Evolutionary conservation across 345 rosid species (phyloP).

Genomic region (Eucalyptus curtisii): DNA sequence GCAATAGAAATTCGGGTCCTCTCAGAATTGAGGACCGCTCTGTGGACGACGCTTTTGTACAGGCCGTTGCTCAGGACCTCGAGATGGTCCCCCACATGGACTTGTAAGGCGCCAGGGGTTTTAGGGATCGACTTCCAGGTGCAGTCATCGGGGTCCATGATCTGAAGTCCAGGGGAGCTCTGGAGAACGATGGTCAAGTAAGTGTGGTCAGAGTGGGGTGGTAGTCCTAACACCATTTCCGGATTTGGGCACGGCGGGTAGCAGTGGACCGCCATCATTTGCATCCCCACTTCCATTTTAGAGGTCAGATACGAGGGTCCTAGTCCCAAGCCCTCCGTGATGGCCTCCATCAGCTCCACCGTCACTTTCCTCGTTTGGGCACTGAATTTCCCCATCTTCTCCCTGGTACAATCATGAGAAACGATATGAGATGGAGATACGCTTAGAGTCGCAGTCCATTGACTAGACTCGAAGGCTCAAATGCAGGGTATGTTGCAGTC

Average conservation of each 20-base stretch:
- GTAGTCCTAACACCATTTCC: conserved; percentile 26
- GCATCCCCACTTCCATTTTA: conserved; percentile 41
- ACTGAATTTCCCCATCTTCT: conserved; percentile 42
- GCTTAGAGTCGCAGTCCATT: background rate
- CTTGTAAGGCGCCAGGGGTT: conserved; percentile 42
- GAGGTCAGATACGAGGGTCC: conserved; percentile 21
- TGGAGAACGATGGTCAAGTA: conserved; percentile 47
- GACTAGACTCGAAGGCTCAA: background rate
- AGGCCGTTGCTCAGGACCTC: conserved; percentile 65
- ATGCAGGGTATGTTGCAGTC: background rate
- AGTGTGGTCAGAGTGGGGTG: conserved; percentile 61
- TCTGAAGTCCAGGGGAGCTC: conserved; percentile 42
- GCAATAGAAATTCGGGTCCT: conserved; percentile 44
- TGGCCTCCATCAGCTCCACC: conserved; percentile 26
- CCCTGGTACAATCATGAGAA: conserved; percentile 6
- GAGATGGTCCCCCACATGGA: conserved; percentile 52
- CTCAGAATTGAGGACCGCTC: conserved; percentile 24
- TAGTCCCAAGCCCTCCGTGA: conserved; percentile 43
- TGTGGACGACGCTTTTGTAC: conserved; percentile 44
- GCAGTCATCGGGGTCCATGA: conserved; percentile 14
- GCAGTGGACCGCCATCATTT: conserved; percentile 45
- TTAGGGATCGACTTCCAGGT: conserved; percentile 34
- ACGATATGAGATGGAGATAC: background rate
- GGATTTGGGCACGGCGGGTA: conserved; percentile 56
- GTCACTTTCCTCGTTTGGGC: conserved; percentile 25